A percentile compares a stretch with the other conserved stretches of the same genome.
phyloP scores from a whole-genome alignment of 2,329 filamentous ascomycete species.

The Monilinia polystroma region DNA sequence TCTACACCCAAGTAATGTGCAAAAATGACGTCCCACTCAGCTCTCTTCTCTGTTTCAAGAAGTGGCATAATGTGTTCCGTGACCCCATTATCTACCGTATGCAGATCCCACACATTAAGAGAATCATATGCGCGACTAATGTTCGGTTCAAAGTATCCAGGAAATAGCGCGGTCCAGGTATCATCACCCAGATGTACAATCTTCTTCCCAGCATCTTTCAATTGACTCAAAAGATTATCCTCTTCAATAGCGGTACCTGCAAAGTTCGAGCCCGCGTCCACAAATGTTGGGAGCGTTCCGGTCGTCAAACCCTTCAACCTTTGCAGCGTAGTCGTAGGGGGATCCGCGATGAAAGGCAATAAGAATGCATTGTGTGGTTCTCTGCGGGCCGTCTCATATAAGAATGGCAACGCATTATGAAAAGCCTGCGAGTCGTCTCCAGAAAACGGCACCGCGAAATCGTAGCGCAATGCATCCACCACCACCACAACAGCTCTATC shows the following conservation, averaged over 20 bases:
- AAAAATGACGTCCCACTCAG: slow-evolving; percentile 89
- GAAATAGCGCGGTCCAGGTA: slow-evolving; percentile 93
- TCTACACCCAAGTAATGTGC: slow-evolving; percentile 94
- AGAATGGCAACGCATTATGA: slow-evolving; percentile 82
- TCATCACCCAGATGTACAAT: slow-evolving; percentile 97
- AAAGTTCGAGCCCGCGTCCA: slow-evolving; percentile 93
- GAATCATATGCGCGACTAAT: slow-evolving; percentile 90
- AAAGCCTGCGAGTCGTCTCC: slow-evolving; percentile 54
- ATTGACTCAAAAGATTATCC: slow-evolving; percentile 71
- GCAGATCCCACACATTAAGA: slow-evolving; percentile 97
- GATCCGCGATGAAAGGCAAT: slow-evolving; percentile 93
- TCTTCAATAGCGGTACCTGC: slow-evolving; percentile 94
- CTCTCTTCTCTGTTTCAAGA: slow-evolving; percentile 61
- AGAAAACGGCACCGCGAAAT: slow-evolving; percentile 82
- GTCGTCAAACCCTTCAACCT: slow-evolving; percentile 92
- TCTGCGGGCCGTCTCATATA: slow-evolving; percentile 77
- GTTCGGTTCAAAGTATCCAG: slow-evolving; percentile 84
- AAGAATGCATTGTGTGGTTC: slow-evolving; percentile 82
- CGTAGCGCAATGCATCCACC: slow-evolving; percentile 92
- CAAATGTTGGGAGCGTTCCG: slow-evolving; percentile 89
- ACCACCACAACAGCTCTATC: slow-evolving; percentile 87
- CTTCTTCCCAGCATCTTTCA: slow-evolving; percentile 65
- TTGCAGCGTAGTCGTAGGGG: slow-evolving; percentile 90
- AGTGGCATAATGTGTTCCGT: slow-evolving; percentile 87
- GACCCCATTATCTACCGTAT: slow-evolving; percentile 95